phyloP scores from a whole-genome alignment of 1,284 basidiomycete species.

The Rhodotorula sp. region DNA sequence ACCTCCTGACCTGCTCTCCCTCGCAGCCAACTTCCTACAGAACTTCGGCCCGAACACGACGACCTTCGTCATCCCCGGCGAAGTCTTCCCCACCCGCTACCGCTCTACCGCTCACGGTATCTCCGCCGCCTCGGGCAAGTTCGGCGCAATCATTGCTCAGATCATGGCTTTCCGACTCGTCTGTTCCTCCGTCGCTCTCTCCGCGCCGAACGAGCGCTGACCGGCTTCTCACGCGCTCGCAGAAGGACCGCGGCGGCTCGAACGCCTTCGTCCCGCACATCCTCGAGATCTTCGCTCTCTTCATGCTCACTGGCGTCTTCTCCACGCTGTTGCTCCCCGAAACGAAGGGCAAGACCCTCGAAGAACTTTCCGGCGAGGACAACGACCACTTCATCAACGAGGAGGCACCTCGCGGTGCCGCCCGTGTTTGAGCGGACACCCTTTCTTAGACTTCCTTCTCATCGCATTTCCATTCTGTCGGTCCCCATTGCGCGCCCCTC shows the following conservation, averaged over 20 bases:
- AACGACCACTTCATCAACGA: neutral
- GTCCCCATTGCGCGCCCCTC: too few relatives aligned
- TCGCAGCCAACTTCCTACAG: slow-evolving; percentile 50
- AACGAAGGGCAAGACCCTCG: slow-evolving; percentile 66
- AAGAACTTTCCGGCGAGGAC: slow-evolving; percentile 54
- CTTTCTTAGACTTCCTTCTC: too few relatives aligned
- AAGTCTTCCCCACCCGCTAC: slow-evolving; percentile 67
- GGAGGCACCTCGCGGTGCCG: neutral
- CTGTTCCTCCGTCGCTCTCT: neutral
- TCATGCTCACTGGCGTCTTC: slow-evolving; percentile 73
- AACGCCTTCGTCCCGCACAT: slow-evolving; percentile 47
- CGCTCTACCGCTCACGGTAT: slow-evolving; percentile 81
- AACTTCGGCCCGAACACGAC: slow-evolving; percentile 72
- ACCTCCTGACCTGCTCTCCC: slow-evolving; percentile 49
- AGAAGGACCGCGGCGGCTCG: slow-evolving; percentile 39
- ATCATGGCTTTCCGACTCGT: slow-evolving; percentile 50
- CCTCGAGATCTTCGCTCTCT: slow-evolving; percentile 68
- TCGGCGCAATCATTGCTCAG: slow-evolving; percentile 79
- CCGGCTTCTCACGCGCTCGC: neutral
- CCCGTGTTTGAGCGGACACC: too few relatives aligned
- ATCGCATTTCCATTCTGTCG: too few relatives aligned
- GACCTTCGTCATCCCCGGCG: slow-evolving; percentile 76
- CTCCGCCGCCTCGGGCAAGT: slow-evolving; percentile 60
- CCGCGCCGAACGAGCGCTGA: too few relatives aligned
- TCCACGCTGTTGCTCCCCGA: slow-evolving; percentile 73